Conservation (phyloP, 352 stramenopile species). For the Phytophthora ohioensis region DNA sequence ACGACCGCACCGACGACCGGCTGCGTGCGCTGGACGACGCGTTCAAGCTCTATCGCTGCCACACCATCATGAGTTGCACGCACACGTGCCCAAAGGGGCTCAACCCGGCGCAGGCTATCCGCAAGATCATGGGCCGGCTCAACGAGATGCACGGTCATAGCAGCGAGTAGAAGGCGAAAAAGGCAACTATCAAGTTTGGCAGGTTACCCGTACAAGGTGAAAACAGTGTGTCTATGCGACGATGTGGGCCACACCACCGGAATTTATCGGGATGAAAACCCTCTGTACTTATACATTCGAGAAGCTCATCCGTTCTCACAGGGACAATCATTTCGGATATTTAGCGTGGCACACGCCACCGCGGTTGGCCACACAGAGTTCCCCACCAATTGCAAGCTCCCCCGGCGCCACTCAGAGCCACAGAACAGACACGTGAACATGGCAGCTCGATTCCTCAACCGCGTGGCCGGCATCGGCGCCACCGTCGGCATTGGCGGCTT, state of each 20-base stretch:
- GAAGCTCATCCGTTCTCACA: slow-evolving; percentile 13
- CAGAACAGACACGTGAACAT: slow-evolving; percentile 50
- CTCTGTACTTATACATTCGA: slow-evolving; percentile 3
- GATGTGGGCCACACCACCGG: slow-evolving; percentile 15
- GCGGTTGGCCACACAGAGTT: slow-evolving; percentile 20
- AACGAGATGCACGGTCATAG: slow-evolving; percentile 9
- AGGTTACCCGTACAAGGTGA: neutral
- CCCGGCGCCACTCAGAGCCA: slow-evolving; percentile 29
- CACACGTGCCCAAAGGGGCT: slow-evolving; percentile 99
- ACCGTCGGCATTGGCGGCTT: slow-evolving; percentile 77
- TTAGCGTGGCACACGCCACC: slow-evolving; percentile 23
- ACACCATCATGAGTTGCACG: slow-evolving; percentile 99
- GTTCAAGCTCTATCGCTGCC: slow-evolving; percentile 98
- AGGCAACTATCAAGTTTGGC: slow-evolving; percentile 19
- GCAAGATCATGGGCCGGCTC: slow-evolving; percentile 42
- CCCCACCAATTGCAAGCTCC: slow-evolving; percentile 29
- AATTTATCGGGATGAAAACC: neutral
- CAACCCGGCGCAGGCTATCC: slow-evolving; percentile 98
- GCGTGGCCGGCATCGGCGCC: slow-evolving; percentile 61
- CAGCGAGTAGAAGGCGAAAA: slow-evolving; percentile 10
- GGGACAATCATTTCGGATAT: slow-evolving; percentile 10
- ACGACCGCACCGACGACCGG: slow-evolving; percentile 96
- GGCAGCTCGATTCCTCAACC: slow-evolving; percentile 81
- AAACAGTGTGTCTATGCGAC: slow-evolving; percentile 15
- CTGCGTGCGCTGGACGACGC: slow-evolving; percentile 96